These are phyloP conservation scores for Globisporangium viniferum DNA, from an alignment of 352 stramenopile genomes.

Conservation along the genomic window DNA sequence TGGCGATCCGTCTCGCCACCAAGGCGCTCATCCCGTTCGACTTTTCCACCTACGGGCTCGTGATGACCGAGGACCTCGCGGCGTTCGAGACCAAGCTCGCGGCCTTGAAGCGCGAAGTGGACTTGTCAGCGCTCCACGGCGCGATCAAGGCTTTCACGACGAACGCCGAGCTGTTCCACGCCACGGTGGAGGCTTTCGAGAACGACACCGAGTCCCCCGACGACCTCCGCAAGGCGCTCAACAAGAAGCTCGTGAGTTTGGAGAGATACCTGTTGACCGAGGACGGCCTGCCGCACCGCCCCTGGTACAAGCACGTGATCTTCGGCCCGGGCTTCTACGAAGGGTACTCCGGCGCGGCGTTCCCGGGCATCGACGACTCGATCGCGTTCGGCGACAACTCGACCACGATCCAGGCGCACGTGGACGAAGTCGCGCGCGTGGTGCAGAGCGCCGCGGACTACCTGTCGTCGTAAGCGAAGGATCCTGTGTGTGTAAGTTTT, in stretches of 20 bases:
- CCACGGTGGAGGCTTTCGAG: conserved; percentile 4
- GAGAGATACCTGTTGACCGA: conserved; percentile 43
- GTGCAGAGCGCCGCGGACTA: conserved; percentile 3
- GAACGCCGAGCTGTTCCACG: conserved; percentile 33
- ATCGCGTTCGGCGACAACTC: conserved; percentile 44
- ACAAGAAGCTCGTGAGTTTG: conserved; percentile 46
- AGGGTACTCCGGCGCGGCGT: conserved; percentile 43
- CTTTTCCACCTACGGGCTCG: conserved; percentile 52
- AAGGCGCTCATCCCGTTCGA: conserved; percentile 61
- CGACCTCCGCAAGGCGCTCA: conserved; percentile 31
- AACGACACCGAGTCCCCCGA: not conserved
- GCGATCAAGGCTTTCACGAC: conserved; percentile 40
- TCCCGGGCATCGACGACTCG: conserved; percentile 45
- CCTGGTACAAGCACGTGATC: conserved; percentile 61
- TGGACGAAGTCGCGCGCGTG: conserved; percentile 35
- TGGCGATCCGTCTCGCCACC: conserved; percentile 58
- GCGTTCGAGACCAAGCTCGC: conserved; percentile 25
- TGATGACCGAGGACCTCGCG: conserved; percentile 49
- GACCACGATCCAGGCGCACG: conserved; percentile 34
- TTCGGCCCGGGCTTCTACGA: conserved; percentile 59
- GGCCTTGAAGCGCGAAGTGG: conserved; percentile 21
- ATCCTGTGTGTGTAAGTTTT: too few relatives aligned
- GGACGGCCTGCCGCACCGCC: conserved; percentile 39
- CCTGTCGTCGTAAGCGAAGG: not conserved
- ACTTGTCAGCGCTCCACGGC: conserved; percentile 32